Evolutionary conservation across 208 protist genomes (phyloP).

Genomic region (Leishmania major): DNA sequence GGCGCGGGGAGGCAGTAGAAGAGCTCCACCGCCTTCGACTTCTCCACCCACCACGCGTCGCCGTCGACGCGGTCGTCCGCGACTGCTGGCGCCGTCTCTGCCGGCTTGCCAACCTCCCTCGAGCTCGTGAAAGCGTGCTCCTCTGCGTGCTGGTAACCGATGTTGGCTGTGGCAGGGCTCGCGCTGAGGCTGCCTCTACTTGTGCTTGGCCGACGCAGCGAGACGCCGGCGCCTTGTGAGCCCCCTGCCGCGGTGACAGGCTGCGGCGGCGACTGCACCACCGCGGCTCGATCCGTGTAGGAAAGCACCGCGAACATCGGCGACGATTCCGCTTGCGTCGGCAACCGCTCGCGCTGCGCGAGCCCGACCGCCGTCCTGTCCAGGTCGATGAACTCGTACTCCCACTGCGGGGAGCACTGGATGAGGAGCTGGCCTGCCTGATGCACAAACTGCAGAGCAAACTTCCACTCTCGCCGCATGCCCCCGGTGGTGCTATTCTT

Average conservation of each 20-base stretch:
- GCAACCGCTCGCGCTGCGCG: constrained; percentile 18
- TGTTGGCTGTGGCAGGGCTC: background rate
- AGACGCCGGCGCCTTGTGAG: background rate
- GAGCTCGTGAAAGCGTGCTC: background rate
- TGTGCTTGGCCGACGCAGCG: background rate
- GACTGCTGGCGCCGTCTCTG: background rate
- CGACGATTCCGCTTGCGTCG: background rate
- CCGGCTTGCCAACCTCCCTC: background rate
- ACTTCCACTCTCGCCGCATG: constrained; percentile 92
- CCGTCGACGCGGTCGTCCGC: constrained; percentile 6
- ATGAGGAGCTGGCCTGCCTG: constrained; percentile 67
- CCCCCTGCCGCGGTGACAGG: background rate
- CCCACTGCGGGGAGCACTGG: constrained; percentile 79
- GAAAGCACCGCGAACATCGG: constrained; percentile 44
- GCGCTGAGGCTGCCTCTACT: constrained; percentile 1
- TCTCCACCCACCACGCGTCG: constrained; percentile 70
- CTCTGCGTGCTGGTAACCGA: background rate
- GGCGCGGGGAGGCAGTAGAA: constrained; percentile 80
- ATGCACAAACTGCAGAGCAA: constrained; percentile 73
- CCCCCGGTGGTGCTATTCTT: constrained; percentile 36
- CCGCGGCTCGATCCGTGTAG: constrained; percentile 68
- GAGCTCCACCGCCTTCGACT: constrained; percentile 69
- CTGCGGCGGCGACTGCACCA: constrained; percentile 18
- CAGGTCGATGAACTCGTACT: constrained; percentile 83
- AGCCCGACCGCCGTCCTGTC: constrained; percentile 35